Base-by-base conservation (phyloP, 2,329 filamentous ascomycete genomes). In the Septoria linicola region DNA sequence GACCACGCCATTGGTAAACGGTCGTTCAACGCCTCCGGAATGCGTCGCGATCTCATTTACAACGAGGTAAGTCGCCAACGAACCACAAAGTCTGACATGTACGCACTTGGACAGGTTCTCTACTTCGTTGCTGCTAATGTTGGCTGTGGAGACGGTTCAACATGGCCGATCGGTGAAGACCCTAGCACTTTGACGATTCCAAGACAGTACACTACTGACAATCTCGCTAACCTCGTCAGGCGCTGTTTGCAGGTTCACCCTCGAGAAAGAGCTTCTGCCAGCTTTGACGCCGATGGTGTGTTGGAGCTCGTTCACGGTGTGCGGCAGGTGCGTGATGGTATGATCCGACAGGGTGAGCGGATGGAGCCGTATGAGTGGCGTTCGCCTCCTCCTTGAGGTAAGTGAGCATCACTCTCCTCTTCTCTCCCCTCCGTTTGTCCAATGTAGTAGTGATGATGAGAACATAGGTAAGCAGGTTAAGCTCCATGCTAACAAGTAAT, bases 41-140 rank as follows among this genome's bases (percentile, higher is more conserved):
- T 11, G 8, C 8, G 34, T n/a, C n/a, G 3, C 34, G 34, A 36
- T 7, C 5, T 36, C 10, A 17, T 11, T n/a, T n/a, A n/a, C n/a
- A n/a, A n/a, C 34, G 13, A 16, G 1, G n/a, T 8, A n/a, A n/a
- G 34, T 19, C n/a, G n/a, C n/a, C n/a, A n/a, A n/a, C n/a, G n/a
- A n/a, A 36, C 34, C 1, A n/a, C 34, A 17, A 17, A n/a, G 0
- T 23, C 34, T 0, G 57, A 59, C 11, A 27, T 61, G 4, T 61
- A 53, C 25, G 36, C 40, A 1, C 17, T 51, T 11, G 59, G 57
- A 0, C 54, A 54, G 8, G 40, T 54, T 8, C 48, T 61, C 2
- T 48, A 53, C 21, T 34, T 40, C 10, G 23, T 53, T 10, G 46
- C 47, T 2, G 35, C 23, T 5, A 13, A 23, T 2, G 14, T 20